phyloP scores from a whole-genome alignment of 2,329 filamentous ascomycete species.

The Neonectria hederae region DNA sequence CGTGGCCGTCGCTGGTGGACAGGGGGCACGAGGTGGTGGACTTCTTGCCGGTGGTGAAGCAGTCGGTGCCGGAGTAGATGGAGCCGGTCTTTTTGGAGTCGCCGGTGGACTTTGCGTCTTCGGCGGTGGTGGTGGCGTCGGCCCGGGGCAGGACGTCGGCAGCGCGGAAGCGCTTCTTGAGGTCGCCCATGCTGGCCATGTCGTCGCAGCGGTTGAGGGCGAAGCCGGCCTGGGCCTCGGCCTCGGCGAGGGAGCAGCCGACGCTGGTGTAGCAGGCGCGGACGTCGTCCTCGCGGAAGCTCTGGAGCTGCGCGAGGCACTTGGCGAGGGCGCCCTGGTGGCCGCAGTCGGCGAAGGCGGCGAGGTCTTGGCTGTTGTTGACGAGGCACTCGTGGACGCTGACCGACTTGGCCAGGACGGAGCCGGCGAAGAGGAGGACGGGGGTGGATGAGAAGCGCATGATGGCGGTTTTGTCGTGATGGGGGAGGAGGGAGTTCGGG shows the following conservation, averaged over 20 bases:
- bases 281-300: slow-evolving; percentile 47
- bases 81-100: slow-evolving; percentile 14
- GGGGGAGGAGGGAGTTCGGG: slow-evolving; percentile 8
- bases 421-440: slow-evolving; percentile 48
- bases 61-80: slow-evolving; percentile 41
- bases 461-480: slow-evolving; percentile 13
- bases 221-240: slow-evolving; percentile 42
- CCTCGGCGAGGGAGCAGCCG: slow-evolving; percentile 48
- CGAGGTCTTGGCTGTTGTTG: slow-evolving; percentile 51
- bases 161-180: slow-evolving; percentile 43
- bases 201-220: slow-evolving; percentile 47
- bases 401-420: slow-evolving; percentile 42
- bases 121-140: slow-evolving; percentile 25
- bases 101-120: slow-evolving; percentile 27
- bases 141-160: slow-evolving; percentile 31
- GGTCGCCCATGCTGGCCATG: slow-evolving; percentile 38
- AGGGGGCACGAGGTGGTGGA: slow-evolving; percentile 52
- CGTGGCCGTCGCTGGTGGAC: slow-evolving; percentile 49
- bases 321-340: slow-evolving; percentile 51
- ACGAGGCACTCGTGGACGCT: slow-evolving; percentile 52
- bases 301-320: slow-evolving; percentile 53
- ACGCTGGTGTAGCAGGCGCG: slow-evolving; percentile 49
- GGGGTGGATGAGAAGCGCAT: slow-evolving; percentile 47
- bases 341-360: slow-evolving; percentile 55
- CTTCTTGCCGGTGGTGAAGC: slow-evolving; percentile 49